phyloP scores from a whole-genome alignment of 345 rosid genomes.

The Brassica carinata region DNA sequence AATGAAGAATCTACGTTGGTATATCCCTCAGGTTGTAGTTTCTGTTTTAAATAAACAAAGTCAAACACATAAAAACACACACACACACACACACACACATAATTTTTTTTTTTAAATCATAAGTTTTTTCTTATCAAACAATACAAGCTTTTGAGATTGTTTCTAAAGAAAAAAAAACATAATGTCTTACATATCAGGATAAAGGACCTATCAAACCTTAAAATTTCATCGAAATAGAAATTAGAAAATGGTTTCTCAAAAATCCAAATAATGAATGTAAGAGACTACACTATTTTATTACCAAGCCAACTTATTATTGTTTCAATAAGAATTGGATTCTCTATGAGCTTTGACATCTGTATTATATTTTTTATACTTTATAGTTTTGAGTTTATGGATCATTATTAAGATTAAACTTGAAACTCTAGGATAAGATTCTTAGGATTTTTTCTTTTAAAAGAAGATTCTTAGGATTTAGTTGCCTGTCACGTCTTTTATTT shows the following conservation, averaged over 20 bases:
- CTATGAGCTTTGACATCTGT: background rate
- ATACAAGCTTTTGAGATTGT: background rate
- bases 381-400: background rate
- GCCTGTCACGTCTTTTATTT: too few species aligned
- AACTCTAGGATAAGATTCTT: background rate
- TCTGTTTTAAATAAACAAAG: background rate
- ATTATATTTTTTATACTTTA: background rate
- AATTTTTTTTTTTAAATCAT: too few species aligned
- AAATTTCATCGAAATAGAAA: background rate
- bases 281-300: background rate
- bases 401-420: background rate
- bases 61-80: conserved; percentile 24
- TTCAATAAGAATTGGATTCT: background rate
- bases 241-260: background rate
- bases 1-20: conserved; percentile 32
- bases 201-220: background rate
- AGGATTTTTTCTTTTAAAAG: background rate
- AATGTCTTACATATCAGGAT: background rate
- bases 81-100: too few species aligned
- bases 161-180: background rate
- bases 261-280: too few species aligned
- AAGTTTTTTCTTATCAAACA: background rate
- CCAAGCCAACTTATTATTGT: background rate
- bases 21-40: conserved; percentile 28
- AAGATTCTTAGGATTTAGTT: too few species aligned